These are phyloP conservation scores for Dicorynia guianensis DNA, from an alignment of 306 rosid species.

Conservation along the genomic window DNA sequence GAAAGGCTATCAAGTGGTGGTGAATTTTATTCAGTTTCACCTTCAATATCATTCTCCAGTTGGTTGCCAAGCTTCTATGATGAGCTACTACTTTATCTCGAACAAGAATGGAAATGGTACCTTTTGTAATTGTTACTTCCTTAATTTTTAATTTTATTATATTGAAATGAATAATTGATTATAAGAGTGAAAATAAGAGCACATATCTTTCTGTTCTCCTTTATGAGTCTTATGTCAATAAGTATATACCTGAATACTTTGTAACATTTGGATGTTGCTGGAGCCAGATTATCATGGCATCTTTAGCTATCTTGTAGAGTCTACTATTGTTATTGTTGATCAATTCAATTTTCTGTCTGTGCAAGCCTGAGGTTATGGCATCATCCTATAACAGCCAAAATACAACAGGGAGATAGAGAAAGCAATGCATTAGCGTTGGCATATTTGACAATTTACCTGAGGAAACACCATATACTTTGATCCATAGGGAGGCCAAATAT, in stretches of 20 bases:
- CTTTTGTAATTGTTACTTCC: constrained; percentile 34
- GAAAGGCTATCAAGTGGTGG: constrained; percentile 61
- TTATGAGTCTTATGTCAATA: not conserved
- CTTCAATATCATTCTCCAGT: constrained; percentile 67
- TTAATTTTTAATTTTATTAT: constrained; percentile 13
- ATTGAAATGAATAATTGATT: constrained; percentile 15
- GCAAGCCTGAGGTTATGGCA: too few species aligned
- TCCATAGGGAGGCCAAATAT: too few species aligned
- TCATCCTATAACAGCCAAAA: too few species aligned
- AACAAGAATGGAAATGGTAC: constrained; percentile 99
- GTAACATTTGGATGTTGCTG: not conserved
- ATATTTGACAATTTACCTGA: too few species aligned
- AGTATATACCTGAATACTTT: not conserved
- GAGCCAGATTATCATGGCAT: too few species aligned
- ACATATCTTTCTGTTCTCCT: not conserved
- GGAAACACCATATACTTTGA: too few species aligned
- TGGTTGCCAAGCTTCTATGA: constrained; percentile 97
- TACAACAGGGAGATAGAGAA: too few species aligned
- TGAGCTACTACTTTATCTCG: constrained; percentile 93
- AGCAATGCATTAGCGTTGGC: too few species aligned
- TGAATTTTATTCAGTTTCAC: constrained; percentile 60
- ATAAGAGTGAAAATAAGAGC: not conserved
- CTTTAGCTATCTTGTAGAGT: too few species aligned
- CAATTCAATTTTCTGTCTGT: too few species aligned
- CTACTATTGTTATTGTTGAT: too few species aligned